A percentile compares a stretch with the other conserved stretches of the same genome.
Conservation (phyloP, 2,329 filamentous ascomycete genomes). For the Alternaria atra region DNA sequence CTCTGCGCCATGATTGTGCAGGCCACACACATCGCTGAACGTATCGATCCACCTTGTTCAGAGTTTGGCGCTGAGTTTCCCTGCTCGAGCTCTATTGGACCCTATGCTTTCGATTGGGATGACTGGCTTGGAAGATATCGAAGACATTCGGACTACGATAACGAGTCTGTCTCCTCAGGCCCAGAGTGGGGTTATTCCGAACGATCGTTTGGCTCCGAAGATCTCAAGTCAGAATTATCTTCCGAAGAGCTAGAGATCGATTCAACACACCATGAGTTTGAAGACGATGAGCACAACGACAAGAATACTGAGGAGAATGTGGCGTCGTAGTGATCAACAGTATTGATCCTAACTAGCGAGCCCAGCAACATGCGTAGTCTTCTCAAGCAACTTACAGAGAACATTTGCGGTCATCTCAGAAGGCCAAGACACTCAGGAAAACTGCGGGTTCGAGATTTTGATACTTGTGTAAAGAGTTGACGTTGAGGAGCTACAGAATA, state of each 20-base stretch:
- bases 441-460: background rate
- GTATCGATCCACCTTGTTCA: background rate
- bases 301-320: background rate
- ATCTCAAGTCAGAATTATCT: background rate
- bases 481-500: background rate
- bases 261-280: background rate
- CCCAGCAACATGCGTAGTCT: background rate
- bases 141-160: background rate
- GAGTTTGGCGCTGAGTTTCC: background rate
- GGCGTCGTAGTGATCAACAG: background rate
- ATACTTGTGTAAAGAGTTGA: background rate
- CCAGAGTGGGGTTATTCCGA: background rate
- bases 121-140: background rate
- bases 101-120: background rate
- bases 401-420: background rate
- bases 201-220: background rate
- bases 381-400: background rate
- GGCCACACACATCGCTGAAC: background rate
- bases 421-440: background rate
- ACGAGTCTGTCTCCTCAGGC: background rate
- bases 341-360: background rate
- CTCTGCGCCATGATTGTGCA: background rate
- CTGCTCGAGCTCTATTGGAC: background rate
- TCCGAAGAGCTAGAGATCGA: background rate
- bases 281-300: background rate